Evolutionary conservation across 2,329 filamentous ascomycete genomes (phyloP), one percentile per base, ranked within the genome.

Genomic region (Alternaria burnsii): DNA sequence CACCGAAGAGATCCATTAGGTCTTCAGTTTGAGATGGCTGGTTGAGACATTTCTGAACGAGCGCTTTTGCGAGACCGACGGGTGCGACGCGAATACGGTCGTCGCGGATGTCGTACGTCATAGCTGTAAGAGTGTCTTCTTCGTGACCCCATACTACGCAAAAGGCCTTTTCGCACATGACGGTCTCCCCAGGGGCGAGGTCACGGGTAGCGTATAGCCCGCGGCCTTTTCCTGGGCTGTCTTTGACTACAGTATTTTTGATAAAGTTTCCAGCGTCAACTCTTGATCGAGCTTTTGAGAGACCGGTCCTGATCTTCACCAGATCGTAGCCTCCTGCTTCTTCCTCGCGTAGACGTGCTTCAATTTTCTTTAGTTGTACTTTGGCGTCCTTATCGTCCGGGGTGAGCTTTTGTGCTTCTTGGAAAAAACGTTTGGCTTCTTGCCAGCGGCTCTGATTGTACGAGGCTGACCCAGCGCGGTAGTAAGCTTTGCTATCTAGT

Each of bases 91-190:
- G 61, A 48, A 72, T 74, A 30, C 57, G 67, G 9, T 70, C 66
- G 73, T 82, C 50, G 54, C 76, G 70, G 81, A 80, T 47, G 48
- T 81, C 79, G 68, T 81, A 82, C 1, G 82, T 78, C 48, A 83
- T 80, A 0, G 79, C 80, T 6, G 81, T 80, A 36, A 81, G 73
- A 24, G 77, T 74, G 11, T 76, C 63, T 20, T 73, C 73, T 59
- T 82, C 79, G 67, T 82, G 80, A 55, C 81, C 77, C 76, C 81
- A 82, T 24, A 73, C 71, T 36, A 69, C 73, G 0, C 73, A 75
- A 66, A 87, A 86, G 0, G 85, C 85, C 63, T 88, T 88, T 61
- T 88, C 86, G 47, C 83, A 86, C 1, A 88, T 65, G 0, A 88
- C 70, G 2, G 87, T 74, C 4, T 87, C 82, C 0, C 85, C 85